Evolutionary conservation across 306 rosid genomes (phyloP).

Genomic region (Rosa persica): DNA sequence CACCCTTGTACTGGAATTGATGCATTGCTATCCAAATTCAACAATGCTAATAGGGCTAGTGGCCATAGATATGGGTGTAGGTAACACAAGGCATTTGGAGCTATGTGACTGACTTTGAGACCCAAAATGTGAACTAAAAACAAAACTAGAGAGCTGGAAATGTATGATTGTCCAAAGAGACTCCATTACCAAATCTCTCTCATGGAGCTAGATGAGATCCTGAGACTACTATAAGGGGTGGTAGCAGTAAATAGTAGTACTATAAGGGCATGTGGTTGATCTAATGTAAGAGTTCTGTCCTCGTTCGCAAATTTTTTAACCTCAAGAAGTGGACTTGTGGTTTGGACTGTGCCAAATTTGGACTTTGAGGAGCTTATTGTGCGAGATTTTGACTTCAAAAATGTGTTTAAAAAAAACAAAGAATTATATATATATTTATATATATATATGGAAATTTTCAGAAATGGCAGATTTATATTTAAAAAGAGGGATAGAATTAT

Average conservation of each 20-base stretch:
- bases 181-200: background rate
- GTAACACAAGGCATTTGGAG: background rate
- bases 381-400: background rate
- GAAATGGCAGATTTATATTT: background rate
- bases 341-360: background rate
- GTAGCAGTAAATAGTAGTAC: background rate
- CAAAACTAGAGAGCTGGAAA: constrained; percentile 5
- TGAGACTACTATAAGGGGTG: background rate
- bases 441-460: background rate
- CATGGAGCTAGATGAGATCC: background rate
- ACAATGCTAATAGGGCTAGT: background rate
- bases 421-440: too few relatives aligned
- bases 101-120: background rate
- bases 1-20: background rate
- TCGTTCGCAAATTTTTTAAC: background rate
- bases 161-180: background rate
- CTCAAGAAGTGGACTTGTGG: background rate
- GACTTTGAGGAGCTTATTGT: background rate
- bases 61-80: background rate
- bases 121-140: background rate
- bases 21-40: background rate
- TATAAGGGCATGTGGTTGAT: background rate
- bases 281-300: background rate
- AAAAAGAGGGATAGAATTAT: too few relatives aligned
- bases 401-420: background rate